phyloP scores from a whole-genome alignment of 352 stramenopile genomes.

The Globisporangium yorkense region DNA sequence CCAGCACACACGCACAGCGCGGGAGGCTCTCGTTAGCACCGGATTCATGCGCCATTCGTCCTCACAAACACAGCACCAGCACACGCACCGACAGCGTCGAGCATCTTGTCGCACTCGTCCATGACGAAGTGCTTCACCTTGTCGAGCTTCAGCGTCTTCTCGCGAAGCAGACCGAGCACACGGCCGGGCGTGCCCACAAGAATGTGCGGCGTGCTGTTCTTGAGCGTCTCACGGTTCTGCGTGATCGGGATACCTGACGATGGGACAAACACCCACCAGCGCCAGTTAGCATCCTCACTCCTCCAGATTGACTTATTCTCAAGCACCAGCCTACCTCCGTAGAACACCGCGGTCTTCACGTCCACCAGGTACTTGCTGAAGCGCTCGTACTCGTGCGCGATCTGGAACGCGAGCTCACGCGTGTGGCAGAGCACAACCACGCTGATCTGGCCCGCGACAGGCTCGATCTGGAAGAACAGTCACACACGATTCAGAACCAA shows the following conservation, averaged over 20 bases:
- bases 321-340: slow-evolving; percentile 71
- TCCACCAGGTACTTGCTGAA: slow-evolving; percentile 99
- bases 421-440: slow-evolving; percentile 99
- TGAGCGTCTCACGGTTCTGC: slow-evolving; percentile 94
- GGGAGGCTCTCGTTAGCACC: not conserved
- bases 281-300: slow-evolving; percentile 6
- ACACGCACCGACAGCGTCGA: slow-evolving; percentile 92
- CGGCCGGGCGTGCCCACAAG: slow-evolving; percentile 98
- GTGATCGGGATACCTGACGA: slow-evolving; percentile 87
- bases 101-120: slow-evolving; percentile 99
- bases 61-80: not conserved
- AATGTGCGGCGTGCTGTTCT: slow-evolving; percentile 96
- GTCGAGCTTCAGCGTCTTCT: slow-evolving; percentile 97
- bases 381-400: slow-evolving; percentile 98
- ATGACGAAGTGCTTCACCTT: slow-evolving; percentile 99
- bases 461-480: slow-evolving; percentile 61
- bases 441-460: slow-evolving; percentile 90
- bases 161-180: slow-evolving; percentile 83
- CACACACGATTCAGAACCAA: not conserved
- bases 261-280: not conserved
- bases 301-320: not conserved
- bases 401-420: slow-evolving; percentile 99
- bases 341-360: slow-evolving; percentile 97
- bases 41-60: not conserved
- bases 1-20: not conserved